Evolutionary conservation across 371 early-diverging fungal species (phyloP).

Genomic region (Paramicrosporidium saccamoebae): DNA sequence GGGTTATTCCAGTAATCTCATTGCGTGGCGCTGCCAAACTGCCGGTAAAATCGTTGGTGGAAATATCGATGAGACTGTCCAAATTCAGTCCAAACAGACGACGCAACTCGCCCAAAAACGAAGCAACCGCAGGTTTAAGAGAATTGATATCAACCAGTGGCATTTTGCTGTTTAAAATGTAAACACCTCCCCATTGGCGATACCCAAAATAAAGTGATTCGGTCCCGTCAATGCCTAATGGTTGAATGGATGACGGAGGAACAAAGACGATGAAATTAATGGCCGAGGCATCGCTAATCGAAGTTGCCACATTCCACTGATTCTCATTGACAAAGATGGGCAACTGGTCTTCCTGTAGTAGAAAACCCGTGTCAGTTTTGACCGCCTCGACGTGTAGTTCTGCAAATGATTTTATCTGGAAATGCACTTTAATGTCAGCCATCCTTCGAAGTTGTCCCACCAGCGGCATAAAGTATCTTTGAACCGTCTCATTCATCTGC

Average conservation of each 20-base stretch:
- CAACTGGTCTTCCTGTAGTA: conserved; percentile 3
- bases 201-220: conserved; percentile 45
- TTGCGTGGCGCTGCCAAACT: conserved; percentile 3
- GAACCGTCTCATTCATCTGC: conserved; percentile 6
- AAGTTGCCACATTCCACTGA: conserved; percentile 23
- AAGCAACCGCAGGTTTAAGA: conserved; percentile 26
- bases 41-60: conserved; percentile 7
- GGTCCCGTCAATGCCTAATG: conserved; percentile 20
- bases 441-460: conserved; percentile 3
- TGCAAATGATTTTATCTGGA: conserved; percentile 6
- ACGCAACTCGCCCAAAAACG: conserved; percentile 41
- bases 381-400: conserved; percentile 3
- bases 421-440: conserved; percentile 3
- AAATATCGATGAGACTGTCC: conserved; percentile 1
- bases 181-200: conserved; percentile 77
- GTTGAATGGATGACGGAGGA: conserved; percentile 21
- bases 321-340: conserved; percentile 8
- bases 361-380: conserved; percentile 1
- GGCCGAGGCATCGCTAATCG: conserved; percentile 33
- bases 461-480: conserved; percentile 4
- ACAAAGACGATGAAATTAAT: conserved; percentile 57
- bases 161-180: conserved; percentile 17
- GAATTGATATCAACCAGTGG: conserved; percentile 7
- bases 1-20: conserved; percentile 12
- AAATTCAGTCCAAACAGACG: conserved; percentile 27